Evolutionary conservation across 2,329 filamentous ascomycete species (phyloP).

Genomic region (Mycosphaerella sp.): DNA sequence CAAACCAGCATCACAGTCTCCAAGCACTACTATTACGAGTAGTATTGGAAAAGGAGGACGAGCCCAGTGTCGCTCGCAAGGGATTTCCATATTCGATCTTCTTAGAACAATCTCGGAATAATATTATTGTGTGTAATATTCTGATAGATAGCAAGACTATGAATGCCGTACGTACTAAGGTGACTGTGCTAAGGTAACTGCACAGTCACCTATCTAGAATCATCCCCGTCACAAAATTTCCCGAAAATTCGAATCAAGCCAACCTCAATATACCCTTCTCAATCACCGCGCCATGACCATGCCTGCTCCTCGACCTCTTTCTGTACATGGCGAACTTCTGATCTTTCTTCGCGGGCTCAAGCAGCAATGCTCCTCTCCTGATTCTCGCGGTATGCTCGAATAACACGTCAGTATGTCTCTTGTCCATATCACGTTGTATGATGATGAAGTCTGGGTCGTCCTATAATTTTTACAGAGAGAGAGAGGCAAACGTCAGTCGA

Average conservation of each 20-base stretch:
- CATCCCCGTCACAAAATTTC: neutral
- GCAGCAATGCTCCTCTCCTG: conserved; percentile 38
- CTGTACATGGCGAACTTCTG: conserved; percentile 45
- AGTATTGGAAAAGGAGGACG: no score
- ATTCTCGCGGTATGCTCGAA: conserved; percentile 47
- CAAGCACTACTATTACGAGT: no score
- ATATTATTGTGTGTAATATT: no score
- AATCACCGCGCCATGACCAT: conserved; percentile 17
- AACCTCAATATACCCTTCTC: conserved; percentile 20
- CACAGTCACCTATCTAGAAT: no score
- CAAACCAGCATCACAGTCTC: no score
- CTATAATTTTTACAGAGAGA: conserved; percentile 15
- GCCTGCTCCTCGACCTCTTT: conserved; percentile 31
- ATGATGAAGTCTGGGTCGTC: conserved; percentile 45
- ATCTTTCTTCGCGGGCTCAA: conserved; percentile 38
- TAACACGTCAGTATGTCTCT: conserved; percentile 44
- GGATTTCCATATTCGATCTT: no score
- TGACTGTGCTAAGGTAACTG: no score
- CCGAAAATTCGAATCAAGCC: conserved; percentile 5
- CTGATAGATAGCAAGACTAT: no score
- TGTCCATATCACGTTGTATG: conserved; percentile 46
- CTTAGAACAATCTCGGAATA: no score
- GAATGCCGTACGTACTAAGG: no score
- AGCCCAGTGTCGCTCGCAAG: no score
- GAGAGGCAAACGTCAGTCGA: conserved; percentile 12